These are phyloP conservation scores for Suillus variegatus DNA, from an alignment of 768 basidiomycete genomes.

Conservation along the genomic window DNA sequence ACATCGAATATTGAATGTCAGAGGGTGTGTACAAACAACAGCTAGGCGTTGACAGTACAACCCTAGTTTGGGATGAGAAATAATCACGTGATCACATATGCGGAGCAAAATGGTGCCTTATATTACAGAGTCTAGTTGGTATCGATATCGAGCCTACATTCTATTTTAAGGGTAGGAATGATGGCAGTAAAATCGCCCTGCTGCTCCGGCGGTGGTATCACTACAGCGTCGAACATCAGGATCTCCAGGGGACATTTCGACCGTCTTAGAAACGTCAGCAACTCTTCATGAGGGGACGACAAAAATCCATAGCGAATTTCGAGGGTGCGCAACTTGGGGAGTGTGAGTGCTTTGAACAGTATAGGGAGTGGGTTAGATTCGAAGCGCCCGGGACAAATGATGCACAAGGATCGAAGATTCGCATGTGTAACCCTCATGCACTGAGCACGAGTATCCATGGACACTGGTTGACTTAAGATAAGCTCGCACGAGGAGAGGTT, in stretches of 20 bases:
- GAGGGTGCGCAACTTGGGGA: background rate
- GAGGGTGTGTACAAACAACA: no score
- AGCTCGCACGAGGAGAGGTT: background rate
- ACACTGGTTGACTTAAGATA: background rate
- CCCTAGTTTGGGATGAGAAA: no score
- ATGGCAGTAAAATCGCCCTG: background rate
- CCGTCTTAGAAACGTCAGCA: background rate
- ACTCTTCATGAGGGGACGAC: background rate
- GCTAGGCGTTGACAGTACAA: no score
- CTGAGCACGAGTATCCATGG: background rate
- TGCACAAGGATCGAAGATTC: background rate
- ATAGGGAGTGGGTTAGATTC: background rate
- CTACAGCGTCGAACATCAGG: background rate
- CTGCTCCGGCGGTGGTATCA: background rate
- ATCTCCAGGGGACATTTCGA: background rate
- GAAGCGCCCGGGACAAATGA: background rate
- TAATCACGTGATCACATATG: no score
- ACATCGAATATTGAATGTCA: no score
- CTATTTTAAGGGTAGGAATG: background rate
- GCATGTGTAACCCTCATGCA: background rate
- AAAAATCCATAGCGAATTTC: background rate
- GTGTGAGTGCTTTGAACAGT: background rate
- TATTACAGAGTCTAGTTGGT: background rate
- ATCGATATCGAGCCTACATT: background rate
- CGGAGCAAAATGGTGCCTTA: no score